Base-by-base conservation (phyloP, 139 green algal species). In the Coelastrella sp. region DNA sequence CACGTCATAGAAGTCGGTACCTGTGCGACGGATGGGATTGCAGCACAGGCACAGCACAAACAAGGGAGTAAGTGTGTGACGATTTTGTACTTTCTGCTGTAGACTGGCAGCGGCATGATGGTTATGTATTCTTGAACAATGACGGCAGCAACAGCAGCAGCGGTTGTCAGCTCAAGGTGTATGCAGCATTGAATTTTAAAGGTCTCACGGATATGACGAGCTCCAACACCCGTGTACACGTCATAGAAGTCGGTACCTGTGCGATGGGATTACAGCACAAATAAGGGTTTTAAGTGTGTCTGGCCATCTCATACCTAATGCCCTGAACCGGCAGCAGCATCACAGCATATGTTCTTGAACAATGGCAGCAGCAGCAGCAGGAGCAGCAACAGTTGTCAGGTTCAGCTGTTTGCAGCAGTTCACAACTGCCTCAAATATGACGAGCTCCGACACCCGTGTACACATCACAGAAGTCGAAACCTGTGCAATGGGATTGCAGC, bases 1-100 rank as follows among this genome's bases (percentile, higher is more conserved):
- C 23, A 95, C 86, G 73, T 96, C 94, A 68, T 94, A 95, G 81
- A 96, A 96, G 91, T 96, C 94, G 2, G 94, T 96, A 5, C 93
- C 88, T 91, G 61, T 56, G 65, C 19, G 19, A 19, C 0, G 10
- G 11, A 19, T 10, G 10, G 11, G 61, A 2, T 71, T 10, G 10
- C 61, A 71, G 10, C 0, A 71, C 8, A 2, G 61, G 11, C 61
- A 2, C 61, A 71, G 61, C 61, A 71, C 61, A 71, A 71, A 19
- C 10, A 71, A 47, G 32, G 32, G 32, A 47, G 32, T 47, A 47
- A 47, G 32, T 47, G 32, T 1, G 32, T 47, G 32, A 47, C 32
- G 32, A 47, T 47, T 47, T 47, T 47, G 32, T 47, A 47, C 32
- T 47, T 47, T 47, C 32, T 47, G 32, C 32, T 47, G 32, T 47